Percentiles rank a stretch among this genome's conserved stretches.
phyloP scores from a whole-genome alignment of 768 basidiomycete genomes.

The Trametes villosa region DNA sequence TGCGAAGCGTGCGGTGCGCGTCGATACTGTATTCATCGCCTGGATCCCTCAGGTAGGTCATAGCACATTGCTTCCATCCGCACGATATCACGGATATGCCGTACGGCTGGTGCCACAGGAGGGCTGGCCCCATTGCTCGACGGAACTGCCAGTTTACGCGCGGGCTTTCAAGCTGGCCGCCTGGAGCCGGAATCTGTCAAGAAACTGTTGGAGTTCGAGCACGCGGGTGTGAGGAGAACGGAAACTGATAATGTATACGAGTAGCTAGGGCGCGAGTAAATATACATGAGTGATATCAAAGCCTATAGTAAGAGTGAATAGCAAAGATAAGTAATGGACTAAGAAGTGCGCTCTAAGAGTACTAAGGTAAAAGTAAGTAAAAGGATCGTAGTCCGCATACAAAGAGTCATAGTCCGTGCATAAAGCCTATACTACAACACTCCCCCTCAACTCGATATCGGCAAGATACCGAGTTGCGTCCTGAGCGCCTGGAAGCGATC shows the following conservation, averaged over 20 bases:
- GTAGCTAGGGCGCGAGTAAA: no score
- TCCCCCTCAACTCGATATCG: constrained; percentile 12
- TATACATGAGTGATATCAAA: no score
- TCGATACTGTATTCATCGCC: neutral
- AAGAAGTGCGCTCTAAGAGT: no score
- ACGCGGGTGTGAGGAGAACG: no score
- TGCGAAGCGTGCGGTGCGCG: neutral
- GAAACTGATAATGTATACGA: no score
- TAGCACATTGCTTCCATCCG: constrained; percentile 2
- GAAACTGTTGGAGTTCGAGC: neutral
- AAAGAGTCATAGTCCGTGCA: no score
- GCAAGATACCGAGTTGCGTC: constrained; percentile 13
- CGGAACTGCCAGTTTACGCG: neutral
- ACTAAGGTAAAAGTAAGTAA: no score
- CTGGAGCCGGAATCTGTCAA: constrained; percentile 13
- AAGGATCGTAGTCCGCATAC: no score
- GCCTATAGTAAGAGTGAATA: no score
- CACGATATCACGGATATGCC: constrained; percentile 3
- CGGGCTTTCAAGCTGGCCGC: neutral
- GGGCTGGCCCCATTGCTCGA: neutral
- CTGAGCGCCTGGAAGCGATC: neutral
- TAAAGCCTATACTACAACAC: constrained; percentile 1
- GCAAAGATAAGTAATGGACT: no score
- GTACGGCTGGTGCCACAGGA: neutral
- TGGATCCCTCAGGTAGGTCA: neutral